A percentile compares a stretch with the other conserved stretches of the same genome.
These are phyloP conservation scores for Kwoniella dendrophila DNA, from an alignment of 768 basidiomycete species.

Conservation along the genomic window DNA sequence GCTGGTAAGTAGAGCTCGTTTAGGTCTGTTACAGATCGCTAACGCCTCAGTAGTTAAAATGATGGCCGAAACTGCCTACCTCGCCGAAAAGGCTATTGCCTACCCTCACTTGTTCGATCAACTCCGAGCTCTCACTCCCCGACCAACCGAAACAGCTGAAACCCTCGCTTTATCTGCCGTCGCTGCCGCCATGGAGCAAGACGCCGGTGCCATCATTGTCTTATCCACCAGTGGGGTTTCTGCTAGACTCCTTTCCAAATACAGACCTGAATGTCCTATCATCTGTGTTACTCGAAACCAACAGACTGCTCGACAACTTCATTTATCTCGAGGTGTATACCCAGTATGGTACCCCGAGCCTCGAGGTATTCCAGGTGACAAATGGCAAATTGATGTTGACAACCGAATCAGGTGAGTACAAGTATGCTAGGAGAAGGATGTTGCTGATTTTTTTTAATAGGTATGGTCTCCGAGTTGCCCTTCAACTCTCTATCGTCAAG, in stretches of 20 bases:
- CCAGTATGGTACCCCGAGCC: slow-evolving; percentile 96
- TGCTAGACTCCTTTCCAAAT: slow-evolving; percentile 93
- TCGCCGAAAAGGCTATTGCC: slow-evolving; percentile 93
- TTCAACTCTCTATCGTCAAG: slow-evolving; percentile 81
- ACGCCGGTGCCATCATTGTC: slow-evolving; percentile 91
- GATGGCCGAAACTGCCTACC: slow-evolving; percentile 99
- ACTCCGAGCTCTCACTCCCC: slow-evolving; percentile 72
- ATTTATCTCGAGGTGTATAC: slow-evolving; percentile 94
- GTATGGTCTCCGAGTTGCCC: slow-evolving; percentile 73
- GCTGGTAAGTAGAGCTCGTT: slow-evolving; percentile 66
- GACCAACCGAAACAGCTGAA: slow-evolving; percentile 91
- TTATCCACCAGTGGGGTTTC: slow-evolving; percentile 94
- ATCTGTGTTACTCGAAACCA: slow-evolving; percentile 95
- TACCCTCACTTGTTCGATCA: slow-evolving; percentile 94
- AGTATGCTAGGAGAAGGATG: not conserved
- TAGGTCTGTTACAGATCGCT: not conserved
- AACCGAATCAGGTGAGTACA: slow-evolving; percentile 61
- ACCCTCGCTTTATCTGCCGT: slow-evolving; percentile 96
- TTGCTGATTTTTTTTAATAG: slow-evolving; percentile 59
- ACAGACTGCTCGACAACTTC: slow-evolving; percentile 93
- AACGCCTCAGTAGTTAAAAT: slow-evolving; percentile 71
- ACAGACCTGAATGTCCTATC: slow-evolving; percentile 89
- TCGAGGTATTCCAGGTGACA: slow-evolving; percentile 79
- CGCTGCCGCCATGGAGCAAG: slow-evolving; percentile 91
- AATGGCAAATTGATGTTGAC: slow-evolving; percentile 92